Percentiles rank a stretch among this genome's conserved stretches.
These are phyloP conservation scores for Pulveroboletus sp. DNA, from an alignment of 768 basidiomycete species.

Conservation along the genomic window DNA sequence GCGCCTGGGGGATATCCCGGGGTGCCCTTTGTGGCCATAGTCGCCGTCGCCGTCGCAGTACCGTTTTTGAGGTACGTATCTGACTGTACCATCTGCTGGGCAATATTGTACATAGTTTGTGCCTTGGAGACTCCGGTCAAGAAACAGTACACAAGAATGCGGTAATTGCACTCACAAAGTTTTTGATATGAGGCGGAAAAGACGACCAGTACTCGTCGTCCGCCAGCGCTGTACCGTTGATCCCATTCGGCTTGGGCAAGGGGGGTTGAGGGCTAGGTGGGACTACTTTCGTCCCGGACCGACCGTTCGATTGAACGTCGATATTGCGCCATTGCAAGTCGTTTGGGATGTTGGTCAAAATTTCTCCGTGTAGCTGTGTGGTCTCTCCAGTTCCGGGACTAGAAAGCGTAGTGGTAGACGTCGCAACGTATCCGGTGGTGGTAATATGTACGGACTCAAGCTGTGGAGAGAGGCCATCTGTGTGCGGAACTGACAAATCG, in stretches of 20 bases:
- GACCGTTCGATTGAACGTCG: conserved; percentile 26
- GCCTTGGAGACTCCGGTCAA: conserved; percentile 41
- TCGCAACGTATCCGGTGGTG: conserved; percentile 41
- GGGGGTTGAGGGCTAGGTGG: conserved; percentile 13
- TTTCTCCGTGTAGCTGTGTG: conserved; percentile 49
- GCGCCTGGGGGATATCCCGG: conserved; percentile 40
- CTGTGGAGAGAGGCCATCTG: conserved; percentile 40
- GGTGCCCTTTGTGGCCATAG: conserved; percentile 32
- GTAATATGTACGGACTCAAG: conserved; percentile 46
- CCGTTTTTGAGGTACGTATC: conserved; percentile 35
- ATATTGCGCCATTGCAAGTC: conserved; percentile 51
- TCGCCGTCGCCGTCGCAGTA: conserved; percentile 27
- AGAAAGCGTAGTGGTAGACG: conserved; percentile 31
- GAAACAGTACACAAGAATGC: conserved; percentile 16
- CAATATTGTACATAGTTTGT: conserved; percentile 62
- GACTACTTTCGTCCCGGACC: conserved; percentile 24
- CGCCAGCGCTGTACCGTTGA: conserved; percentile 22
- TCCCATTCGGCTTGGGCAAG: conserved; percentile 22
- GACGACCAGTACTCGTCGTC: conserved; percentile 70
- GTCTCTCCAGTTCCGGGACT: conserved; percentile 30
- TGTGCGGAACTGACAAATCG: conserved; percentile 14
- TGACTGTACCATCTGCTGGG: conserved; percentile 58
- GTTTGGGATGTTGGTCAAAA: conserved; percentile 55
- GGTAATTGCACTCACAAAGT: conserved; percentile 50
- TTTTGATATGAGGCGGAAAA: conserved; percentile 62